Evolutionary conservation across 768 basidiomycete species (phyloP).

Genomic region (Podaxis rugospora): DNA sequence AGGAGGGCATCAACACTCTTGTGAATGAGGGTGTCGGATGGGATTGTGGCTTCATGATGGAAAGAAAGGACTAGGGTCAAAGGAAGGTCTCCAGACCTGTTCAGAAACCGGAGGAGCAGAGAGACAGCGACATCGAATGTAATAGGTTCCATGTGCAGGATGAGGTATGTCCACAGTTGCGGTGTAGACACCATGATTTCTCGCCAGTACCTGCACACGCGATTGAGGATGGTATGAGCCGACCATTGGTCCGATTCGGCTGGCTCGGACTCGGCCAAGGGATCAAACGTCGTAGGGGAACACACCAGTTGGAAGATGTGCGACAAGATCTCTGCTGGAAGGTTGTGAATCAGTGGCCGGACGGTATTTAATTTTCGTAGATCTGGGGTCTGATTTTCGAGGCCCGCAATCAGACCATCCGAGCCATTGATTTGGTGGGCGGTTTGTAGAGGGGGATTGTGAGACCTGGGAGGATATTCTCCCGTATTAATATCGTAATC

Average conservation of each 20-base stretch:
- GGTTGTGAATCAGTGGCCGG: background rate
- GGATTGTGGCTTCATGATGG: background rate
- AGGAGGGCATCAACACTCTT: background rate
- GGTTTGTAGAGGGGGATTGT: background rate
- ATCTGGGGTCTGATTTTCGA: background rate
- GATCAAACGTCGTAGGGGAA: conserved; percentile 16
- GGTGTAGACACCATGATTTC: conserved; percentile 18
- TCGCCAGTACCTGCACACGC: conserved; percentile 20
- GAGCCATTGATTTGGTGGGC: background rate
- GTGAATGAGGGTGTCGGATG: background rate
- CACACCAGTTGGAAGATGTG: conserved; percentile 19
- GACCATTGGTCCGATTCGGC: background rate
- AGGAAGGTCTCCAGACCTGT: conserved; percentile 16
- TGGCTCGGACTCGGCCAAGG: too few species aligned
- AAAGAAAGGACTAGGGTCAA: conserved; percentile 5
- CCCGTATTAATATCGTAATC: background rate
- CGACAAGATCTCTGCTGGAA: conserved; percentile 21
- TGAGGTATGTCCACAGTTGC: conserved; percentile 18
- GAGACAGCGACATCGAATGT: conserved; percentile 10
- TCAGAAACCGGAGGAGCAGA: conserved; percentile 18
- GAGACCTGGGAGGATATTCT: background rate
- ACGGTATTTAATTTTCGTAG: background rate
- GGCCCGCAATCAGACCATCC: background rate
- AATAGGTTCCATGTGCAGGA: conserved; percentile 16
- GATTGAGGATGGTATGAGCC: conserved; percentile 20